Percentiles rank a stretch among this genome's conserved stretches.
phyloP scores from a whole-genome alignment of 768 basidiomycete genomes.

The Dentipellis fragilis region DNA sequence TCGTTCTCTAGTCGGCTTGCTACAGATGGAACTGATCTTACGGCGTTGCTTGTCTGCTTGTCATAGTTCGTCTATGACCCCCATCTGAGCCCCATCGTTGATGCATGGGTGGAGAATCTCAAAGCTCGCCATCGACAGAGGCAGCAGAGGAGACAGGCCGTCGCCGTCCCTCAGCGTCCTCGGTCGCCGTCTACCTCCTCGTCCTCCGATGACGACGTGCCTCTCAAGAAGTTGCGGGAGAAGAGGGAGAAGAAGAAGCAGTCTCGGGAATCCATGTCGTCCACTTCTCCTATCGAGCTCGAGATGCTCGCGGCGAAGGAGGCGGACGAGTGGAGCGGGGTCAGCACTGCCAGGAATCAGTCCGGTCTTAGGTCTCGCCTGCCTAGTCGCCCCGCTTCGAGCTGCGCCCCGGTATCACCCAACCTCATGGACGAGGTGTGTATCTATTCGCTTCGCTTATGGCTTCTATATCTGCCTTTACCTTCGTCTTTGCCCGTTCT shows the following conservation, averaged over 20 bases:
- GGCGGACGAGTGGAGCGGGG: constrained; percentile 5
- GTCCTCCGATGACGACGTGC: constrained; percentile 1
- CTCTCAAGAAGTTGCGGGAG: background rate
- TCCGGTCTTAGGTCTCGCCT: constrained; percentile 5
- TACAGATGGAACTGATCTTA: background rate
- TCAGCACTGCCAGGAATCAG: constrained; percentile 2
- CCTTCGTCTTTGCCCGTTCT: background rate
- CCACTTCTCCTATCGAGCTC: constrained; percentile 6
- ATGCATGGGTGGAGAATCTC: constrained; percentile 7
- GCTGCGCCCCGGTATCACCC: background rate
- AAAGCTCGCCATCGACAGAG: background rate
- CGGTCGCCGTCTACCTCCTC: background rate
- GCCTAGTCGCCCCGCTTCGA: background rate
- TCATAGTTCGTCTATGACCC: constrained; percentile 12
- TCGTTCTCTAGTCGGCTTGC: background rate
- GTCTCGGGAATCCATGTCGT: background rate
- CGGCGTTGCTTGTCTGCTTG: background rate
- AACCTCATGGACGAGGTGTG: constrained; percentile 2
- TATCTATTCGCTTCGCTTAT: background rate
- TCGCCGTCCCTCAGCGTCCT: background rate
- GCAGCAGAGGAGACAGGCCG: constrained; percentile 1
- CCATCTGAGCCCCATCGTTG: constrained; percentile 8
- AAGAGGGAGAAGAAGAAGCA: background rate
- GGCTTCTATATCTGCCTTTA: background rate
- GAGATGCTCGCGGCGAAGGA: constrained; percentile 7